Conservation (phyloP, 2,329 filamentous ascomycete species). For the Aureobasidium pullulans region DNA sequence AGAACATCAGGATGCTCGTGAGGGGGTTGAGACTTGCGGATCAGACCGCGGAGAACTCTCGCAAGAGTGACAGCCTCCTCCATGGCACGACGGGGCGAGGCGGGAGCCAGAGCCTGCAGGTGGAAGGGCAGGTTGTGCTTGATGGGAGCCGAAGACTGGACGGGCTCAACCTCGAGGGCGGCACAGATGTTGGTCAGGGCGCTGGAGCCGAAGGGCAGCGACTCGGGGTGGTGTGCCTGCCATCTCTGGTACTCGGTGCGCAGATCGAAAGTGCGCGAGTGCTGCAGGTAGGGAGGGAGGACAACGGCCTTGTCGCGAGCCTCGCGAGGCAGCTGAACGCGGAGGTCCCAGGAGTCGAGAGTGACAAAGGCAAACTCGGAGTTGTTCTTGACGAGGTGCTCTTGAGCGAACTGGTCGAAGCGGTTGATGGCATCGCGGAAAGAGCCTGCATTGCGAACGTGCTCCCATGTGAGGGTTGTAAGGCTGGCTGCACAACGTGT, state of each 20-base stretch:
- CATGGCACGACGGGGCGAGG: constrained; percentile 91
- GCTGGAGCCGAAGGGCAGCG: constrained; percentile 89
- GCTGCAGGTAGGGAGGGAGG: constrained; percentile 90
- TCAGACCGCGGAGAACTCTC: constrained; percentile 82
- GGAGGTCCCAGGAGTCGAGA: constrained; percentile 95
- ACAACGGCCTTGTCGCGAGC: constrained; percentile 97
- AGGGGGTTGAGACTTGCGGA: constrained; percentile 88
- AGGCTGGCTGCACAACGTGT: constrained; percentile 64
- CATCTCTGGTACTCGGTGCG: constrained; percentile 96
- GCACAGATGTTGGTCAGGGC: constrained; percentile 97
- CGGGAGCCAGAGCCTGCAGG: constrained; percentile 87
- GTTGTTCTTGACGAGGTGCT: constrained; percentile 84
- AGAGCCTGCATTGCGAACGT: constrained; percentile 92
- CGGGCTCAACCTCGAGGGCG: constrained; percentile 92
- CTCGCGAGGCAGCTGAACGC: constrained; percentile 93
- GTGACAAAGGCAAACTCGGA: constrained; percentile 98
- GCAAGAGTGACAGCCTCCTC: constrained; percentile 94
- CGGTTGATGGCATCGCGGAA: constrained; percentile 95
- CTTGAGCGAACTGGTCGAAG: constrained; percentile 87
- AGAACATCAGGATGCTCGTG: constrained; percentile 93
- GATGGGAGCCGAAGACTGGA: constrained; percentile 94
- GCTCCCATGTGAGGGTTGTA: constrained; percentile 97
- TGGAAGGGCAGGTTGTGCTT: constrained; percentile 99
- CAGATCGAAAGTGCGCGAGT: constrained; percentile 93
- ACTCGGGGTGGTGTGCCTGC: constrained; percentile 98